Base-by-base conservation (phyloP, 106 monocot species). In the Allium cepa region DNA sequence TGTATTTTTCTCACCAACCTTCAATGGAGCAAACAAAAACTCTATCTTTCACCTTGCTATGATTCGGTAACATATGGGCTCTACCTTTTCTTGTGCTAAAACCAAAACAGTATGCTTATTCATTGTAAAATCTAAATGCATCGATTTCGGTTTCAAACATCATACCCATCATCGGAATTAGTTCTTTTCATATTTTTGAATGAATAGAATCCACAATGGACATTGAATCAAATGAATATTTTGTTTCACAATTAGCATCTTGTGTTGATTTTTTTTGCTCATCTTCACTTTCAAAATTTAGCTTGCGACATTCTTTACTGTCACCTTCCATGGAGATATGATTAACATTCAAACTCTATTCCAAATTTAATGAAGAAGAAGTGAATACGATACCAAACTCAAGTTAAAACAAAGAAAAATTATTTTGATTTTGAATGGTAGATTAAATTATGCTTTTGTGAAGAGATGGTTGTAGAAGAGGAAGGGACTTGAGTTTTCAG, bases 91-190 rank as follows among this genome's bases (percentile, higher is more conserved):
- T 46, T 10, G 60, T 59, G 14, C 57, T 57, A 58, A 71, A 71
- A 49, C 58, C 71, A 36, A 71, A 49, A 56, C 57, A 57, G 58
- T 57, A 71, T 15, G 71, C 71, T 11, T 71, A 71, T 48, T 49
- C 48, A 14, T 71, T 71, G 57, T 71, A 71, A 26, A 71, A 71
- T 18, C 60, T 58, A 71, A 59, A 71, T 13, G 59, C 71, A 14
- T 71, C 71, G 16, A 59, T 12, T 60, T 71, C 71, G 7, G 57
- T 71, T 57, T 71, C 71, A 50, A 71, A 71, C 58, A 49, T 60
- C 71, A 71, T 71, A 18, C 57, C 71, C 49, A 71, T 48, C 47
- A 28, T 59, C 46, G 71, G 71, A 60, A 50, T 60, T 5, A 56
- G 4, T 2, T 56, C 56, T 56, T 56, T 56, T 5, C 56, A 2